phyloP scores from a whole-genome alignment of 73 alveolate genomes.

The Stentor coeruleus region DNA sequence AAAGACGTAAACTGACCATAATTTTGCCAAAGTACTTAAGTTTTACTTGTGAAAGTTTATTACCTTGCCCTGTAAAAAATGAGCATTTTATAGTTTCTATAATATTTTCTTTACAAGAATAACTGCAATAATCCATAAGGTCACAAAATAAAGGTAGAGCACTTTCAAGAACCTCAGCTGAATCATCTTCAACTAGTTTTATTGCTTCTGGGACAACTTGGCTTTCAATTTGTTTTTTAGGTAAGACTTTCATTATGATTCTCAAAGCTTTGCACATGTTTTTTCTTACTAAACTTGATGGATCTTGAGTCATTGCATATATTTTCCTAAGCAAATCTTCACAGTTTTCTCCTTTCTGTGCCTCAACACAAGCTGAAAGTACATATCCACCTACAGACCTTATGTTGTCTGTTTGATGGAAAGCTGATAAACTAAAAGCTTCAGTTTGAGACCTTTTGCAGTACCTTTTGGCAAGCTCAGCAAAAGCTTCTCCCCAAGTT shows the following conservation, averaged over 20 bases:
- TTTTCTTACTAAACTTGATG: neutral
- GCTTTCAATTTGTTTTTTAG: neutral
- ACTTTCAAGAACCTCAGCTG: neutral
- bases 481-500: neutral
- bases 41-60: neutral
- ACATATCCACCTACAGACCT: conserved; percentile 8
- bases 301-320: conserved; percentile 14
- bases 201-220: neutral
- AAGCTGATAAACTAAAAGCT: neutral
- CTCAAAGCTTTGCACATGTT: neutral
- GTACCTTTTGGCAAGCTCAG: neutral
- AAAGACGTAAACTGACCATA: neutral
- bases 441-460: neutral
- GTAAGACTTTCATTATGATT: neutral
- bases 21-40: conserved; percentile 5
- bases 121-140: neutral
- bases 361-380: neutral
- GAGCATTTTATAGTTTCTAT: neutral
- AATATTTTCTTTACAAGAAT: neutral
- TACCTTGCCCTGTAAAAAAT: neutral
- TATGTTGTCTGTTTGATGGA: neutral
- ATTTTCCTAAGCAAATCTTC: conserved; percentile 5
- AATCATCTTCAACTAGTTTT: neutral
- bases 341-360: conserved; percentile 10
- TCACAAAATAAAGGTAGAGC: conserved; percentile 17